phyloP scores from a whole-genome alignment of 1,139 yeast genomes.

The Sugiyamaella sp. region DNA sequence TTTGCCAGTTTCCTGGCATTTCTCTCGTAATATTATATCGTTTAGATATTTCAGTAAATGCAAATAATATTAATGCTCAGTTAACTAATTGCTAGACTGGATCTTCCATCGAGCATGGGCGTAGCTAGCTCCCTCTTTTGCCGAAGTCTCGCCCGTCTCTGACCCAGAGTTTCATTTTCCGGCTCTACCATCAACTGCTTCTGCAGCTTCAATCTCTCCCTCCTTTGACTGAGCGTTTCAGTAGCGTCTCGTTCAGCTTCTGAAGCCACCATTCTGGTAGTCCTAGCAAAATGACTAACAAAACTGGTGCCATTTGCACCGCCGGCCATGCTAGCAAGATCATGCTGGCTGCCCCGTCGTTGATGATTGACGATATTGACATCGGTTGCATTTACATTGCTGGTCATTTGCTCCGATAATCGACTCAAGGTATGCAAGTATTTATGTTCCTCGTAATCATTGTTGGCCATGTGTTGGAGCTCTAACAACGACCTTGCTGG shows the following conservation, averaged over 20 bases:
- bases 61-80: neutral
- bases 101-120: neutral
- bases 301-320: constrained; percentile 13
- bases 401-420: constrained; percentile 22
- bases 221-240: constrained; percentile 40
- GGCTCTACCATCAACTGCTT: constrained; percentile 27
- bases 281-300: constrained; percentile 1
- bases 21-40: neutral
- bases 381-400: constrained; percentile 21
- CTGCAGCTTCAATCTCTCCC: constrained; percentile 36
- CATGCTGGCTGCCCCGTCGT: constrained; percentile 20
- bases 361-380: constrained; percentile 18
- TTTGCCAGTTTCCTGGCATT: no score
- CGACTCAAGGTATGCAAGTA: constrained; percentile 21
- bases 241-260: constrained; percentile 24
- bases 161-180: constrained; percentile 39
- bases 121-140: constrained; percentile 25
- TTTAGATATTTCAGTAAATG: neutral
- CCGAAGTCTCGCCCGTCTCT: constrained; percentile 40
- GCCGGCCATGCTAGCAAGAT: constrained; percentile 13
- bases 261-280: neutral
- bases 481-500: constrained; percentile 40
- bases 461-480: constrained; percentile 40
- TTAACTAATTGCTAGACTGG: neutral
- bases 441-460: constrained; percentile 39